Evolutionary conservation across 2,329 filamentous ascomycete species (phyloP), one percentile per base, ranked within the genome.

Genomic region (Thielaviopsis populi): DNA sequence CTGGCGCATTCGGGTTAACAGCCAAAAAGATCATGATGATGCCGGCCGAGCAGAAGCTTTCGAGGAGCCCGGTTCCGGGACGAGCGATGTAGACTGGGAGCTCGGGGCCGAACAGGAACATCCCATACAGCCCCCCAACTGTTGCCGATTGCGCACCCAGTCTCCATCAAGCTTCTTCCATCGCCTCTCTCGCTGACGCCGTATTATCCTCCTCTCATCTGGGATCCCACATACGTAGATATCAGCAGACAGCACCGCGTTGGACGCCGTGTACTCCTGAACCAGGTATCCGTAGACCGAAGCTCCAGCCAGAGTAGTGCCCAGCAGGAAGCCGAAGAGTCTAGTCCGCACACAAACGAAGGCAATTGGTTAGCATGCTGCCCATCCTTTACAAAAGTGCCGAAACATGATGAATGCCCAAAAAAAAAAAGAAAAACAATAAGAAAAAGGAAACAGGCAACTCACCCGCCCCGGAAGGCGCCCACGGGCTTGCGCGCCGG

Each of bases 231-330:
- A 19, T 61, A 65, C 58, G 46, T 65, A 64, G 30, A 62, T 63
- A 27, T 65, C 56, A 42, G 41, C 66, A 56, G 64, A 64, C 75
- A 97, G 79, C 72, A 96, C 82, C 76, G 95, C 89, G 78, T 96
- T 97, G 69, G 90, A 89, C 53, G 91, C 80, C 77, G 91, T 90
- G 79, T 96, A 97, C 75, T 97, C 91, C 73, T 92, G 85, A 70
- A 97, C 78, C 69, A 96, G 83, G 75, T 97, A 97, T 74, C 89
- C 91, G 78, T 96, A 97, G 70, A 95, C 87, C 65, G 84, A 86
- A 62, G 82, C 83, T 70, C 90, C 91, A 54, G 91, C 86, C 62
- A 90, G 78, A 58, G 88, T 86, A 67, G 88, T 85, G 68, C 92
- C 92, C 68, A 94, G 80, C 61, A 97, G 84, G 79, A 97, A 97